Conservation (phyloP, 2,329 filamentous ascomycete species). For the Periconia macrospinosa region DNA sequence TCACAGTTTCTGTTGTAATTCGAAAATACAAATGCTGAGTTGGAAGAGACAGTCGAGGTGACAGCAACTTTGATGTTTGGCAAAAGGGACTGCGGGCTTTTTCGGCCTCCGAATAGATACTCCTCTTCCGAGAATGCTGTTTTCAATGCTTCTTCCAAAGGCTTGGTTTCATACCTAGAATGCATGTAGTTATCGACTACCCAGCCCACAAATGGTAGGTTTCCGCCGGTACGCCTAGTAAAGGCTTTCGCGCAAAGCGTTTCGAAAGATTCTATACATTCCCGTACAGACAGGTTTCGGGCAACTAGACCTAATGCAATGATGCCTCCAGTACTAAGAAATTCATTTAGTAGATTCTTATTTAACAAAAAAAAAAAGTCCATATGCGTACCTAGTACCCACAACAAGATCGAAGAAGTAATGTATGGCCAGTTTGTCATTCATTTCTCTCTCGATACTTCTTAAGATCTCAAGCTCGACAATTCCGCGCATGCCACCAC, state of each 20-base stretch:
- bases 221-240: constrained; percentile 25
- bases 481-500: constrained; percentile 52
- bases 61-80: not conserved
- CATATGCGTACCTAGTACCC: constrained; percentile 18
- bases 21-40: too few species aligned
- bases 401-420: constrained; percentile 54
- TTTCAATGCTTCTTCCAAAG: constrained; percentile 41
- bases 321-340: constrained; percentile 47
- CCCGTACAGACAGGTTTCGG: constrained; percentile 42
- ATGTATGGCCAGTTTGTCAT: constrained; percentile 44
- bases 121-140: constrained; percentile 21
- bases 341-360: not conserved
- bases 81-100: constrained; percentile 16
- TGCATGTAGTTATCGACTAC: constrained; percentile 11
- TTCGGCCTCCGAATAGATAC: constrained; percentile 32
- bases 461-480: constrained; percentile 49
- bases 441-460: constrained; percentile 45
- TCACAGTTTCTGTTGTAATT: not conserved
- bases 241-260: constrained; percentile 46
- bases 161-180: constrained; percentile 36
- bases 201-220: constrained; percentile 15
- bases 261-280: constrained; percentile 45
- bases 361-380: not conserved
- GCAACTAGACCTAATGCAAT: constrained; percentile 47
- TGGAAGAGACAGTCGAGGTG: not conserved